Evolutionary conservation across 2,329 filamentous ascomycete species (phyloP), one percentile per base, ranked within the genome.

Genomic region (Phoma sp.): DNA sequence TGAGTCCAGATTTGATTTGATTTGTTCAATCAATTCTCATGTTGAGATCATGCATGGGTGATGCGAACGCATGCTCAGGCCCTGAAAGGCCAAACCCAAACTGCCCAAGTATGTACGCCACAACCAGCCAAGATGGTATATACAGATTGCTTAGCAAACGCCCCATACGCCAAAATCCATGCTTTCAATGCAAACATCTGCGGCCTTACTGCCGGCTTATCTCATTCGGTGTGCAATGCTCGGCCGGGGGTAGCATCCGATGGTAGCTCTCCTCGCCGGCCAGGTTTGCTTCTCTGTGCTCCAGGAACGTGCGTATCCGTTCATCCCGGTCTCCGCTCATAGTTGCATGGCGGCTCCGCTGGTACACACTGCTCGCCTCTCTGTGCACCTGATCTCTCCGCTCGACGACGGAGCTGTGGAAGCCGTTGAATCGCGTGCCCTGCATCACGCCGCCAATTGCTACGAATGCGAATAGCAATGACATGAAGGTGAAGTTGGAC

Each of bases 401-500:
- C 64, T 87, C 87, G 37, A 93, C 76, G 38, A 91, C 81, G 23
- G 81, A 83, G 7, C 81, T 76, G 1, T 87, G 85, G 50, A 84
- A 82, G 26, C 83, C 81, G 33, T 83, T 87, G 11, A 90, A 88
- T 57, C 90, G 82, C 3, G 85, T 87, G 29, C 87, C 86, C 74
- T 96, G 92, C 10, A 87, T 83, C 56, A 91, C 82, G 15, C 87
- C 87, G 1, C 88, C 92, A 10, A 93, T 75, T 10, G 89, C 77
- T 11, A 90, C 84, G 29, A 92, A 80, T 3, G 87, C 75, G 25
- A 91, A 77, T 6, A 98, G 78, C n/a, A 96, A 75, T 5, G 84
- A 79, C 7, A 88, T 84, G 69, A 98, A 98, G 11, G 87, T 83
- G 34, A 87, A 85, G 68, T 96, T 96, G 53, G 89, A 90, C 76